Base-by-base conservation (phyloP, 768 basidiomycete species). In the Termitomyces sp. region DNA sequence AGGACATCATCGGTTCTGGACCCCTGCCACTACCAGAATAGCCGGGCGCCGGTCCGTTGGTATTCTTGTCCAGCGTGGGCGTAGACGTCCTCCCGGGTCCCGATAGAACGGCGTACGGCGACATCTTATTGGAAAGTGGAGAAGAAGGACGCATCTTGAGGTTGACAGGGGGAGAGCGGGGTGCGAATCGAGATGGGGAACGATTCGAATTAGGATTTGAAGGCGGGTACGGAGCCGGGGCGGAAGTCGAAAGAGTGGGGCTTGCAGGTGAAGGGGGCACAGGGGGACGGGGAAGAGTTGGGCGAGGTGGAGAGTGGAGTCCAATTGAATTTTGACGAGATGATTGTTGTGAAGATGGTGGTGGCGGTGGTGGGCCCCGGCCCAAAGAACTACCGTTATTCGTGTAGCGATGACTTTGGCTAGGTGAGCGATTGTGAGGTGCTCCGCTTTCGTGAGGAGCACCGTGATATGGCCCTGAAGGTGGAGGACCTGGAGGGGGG, bases 371-470 rank as follows among this genome's bases (percentile, higher is more conserved):
- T 3, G 65, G 62, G 10, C 63, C 67, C 5, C 64, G 65, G 12
- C 58, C 58, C 15, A 59, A 51, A 15, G 59, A 53, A 22, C 52
- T 35, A 50, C 61, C 60, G 9, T 63, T 55, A 53, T 62, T 70
- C 32, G 68, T 61, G 58, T 76, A 79, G 7, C 70, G 69, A 60
- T 77, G 78, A 47, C 69, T 67, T 2, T 77, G 78, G 46, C 69
- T 68, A 0, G 79, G 76, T 4, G 81, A 81, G 33, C 73, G 73
- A 5, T 66, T 59, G 44, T 58, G 54, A 11, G 52, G 22, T 9
- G 20, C 27, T 44, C 53, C 60, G 7, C 35, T 53, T 40, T 59
- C 52, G 32, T 55, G 56, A 15, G 58, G 35, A 41, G 71, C 54
- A 15, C 62, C 52, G n/a, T 66, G 52, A 56, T 71, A 71, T 15